phyloP scores from a whole-genome alignment of 176 grass and related monocot genomes.

The Puccinellia tenuiflora region DNA sequence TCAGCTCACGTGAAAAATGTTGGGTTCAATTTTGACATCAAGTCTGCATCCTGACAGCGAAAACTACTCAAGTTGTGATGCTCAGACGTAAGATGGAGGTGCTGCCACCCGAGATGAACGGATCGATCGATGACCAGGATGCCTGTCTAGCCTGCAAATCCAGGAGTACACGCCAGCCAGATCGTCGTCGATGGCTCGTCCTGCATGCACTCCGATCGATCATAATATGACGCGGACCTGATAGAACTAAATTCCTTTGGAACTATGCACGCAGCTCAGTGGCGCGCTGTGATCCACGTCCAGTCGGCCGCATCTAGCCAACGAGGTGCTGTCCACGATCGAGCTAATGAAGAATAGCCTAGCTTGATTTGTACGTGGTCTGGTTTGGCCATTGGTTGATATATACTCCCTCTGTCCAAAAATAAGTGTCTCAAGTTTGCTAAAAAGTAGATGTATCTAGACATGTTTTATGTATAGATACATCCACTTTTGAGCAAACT shows the following conservation, averaged over 20 bases:
- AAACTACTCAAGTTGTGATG: background rate
- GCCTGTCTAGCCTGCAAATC: background rate
- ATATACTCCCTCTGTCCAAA: no score
- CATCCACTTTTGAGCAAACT: no score
- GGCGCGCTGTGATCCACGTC: background rate
- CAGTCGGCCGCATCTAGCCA: background rate
- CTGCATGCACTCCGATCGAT: background rate
- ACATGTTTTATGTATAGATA: no score
- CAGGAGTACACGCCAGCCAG: background rate
- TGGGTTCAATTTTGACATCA: background rate
- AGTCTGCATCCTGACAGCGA: background rate
- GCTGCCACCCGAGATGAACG: background rate
- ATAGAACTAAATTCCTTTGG: background rate
- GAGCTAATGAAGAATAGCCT: background rate
- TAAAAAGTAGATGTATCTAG: no score
- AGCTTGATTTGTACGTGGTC: background rate
- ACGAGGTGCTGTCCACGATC: background rate
- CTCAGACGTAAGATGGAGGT: background rate
- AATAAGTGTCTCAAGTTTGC: no score
- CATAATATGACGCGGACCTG: background rate
- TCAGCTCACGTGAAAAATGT: background rate
- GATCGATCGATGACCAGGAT: background rate
- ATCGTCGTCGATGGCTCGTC: background rate
- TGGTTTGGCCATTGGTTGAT: background rate
- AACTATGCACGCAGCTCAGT: background rate